Evolutionary conservation across 306 rosid species (phyloP).

Genomic region (Sesbania bispinosa): DNA sequence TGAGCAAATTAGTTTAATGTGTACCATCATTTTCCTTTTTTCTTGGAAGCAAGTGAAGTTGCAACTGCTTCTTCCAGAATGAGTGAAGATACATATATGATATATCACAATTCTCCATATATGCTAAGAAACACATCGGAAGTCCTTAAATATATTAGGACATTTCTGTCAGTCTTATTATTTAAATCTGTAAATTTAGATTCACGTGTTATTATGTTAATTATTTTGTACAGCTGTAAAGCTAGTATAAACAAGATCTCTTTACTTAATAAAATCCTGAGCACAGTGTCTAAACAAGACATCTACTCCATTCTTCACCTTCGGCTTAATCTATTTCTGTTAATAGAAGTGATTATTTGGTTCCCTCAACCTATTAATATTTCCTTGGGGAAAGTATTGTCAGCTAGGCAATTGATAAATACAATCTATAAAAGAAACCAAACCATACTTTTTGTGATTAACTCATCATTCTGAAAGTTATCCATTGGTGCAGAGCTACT

Average conservation of each 20-base stretch:
- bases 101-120: neutral
- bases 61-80: neutral
- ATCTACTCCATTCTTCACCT: neutral
- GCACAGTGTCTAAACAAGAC: neutral
- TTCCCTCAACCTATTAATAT: neutral
- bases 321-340: neutral
- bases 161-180: neutral
- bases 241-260: neutral
- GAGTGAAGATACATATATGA: constrained; percentile 2
- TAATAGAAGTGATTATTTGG: neutral
- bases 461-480: neutral
- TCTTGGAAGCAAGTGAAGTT: constrained; percentile 7
- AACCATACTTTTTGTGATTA: neutral
- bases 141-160: neutral
- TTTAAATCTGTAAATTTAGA: neutral
- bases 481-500: neutral
- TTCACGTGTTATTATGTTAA: neutral
- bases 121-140: neutral
- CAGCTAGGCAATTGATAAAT: constrained; percentile 11
- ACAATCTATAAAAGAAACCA: neutral
- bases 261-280: neutral
- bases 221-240: neutral
- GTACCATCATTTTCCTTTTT: neutral
- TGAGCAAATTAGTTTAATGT: neutral
- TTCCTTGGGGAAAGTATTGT: neutral